phyloP scores from a whole-genome alignment of 129 eudicot genomes.

The Apium graveolens region DNA sequence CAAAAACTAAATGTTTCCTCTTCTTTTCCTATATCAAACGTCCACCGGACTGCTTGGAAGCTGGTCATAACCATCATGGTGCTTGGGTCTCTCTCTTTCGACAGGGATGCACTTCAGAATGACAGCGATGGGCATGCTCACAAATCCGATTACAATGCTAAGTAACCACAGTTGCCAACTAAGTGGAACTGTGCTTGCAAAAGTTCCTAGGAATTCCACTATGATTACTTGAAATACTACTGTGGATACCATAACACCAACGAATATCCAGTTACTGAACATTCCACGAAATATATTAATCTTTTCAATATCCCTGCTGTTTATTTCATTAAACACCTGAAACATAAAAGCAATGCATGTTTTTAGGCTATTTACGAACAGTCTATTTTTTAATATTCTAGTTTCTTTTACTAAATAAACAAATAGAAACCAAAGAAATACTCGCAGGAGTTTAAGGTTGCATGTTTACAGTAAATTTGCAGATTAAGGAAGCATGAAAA shows the following conservation, averaged over 20 bases:
- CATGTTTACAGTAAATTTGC: background rate
- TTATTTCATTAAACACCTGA: slow-evolving; percentile 90
- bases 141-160: slow-evolving; percentile 49
- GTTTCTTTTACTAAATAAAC: background rate
- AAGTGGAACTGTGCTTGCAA: slow-evolving; percentile 87
- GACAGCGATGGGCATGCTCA: slow-evolving; percentile 69
- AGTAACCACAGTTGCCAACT: slow-evolving; percentile 69
- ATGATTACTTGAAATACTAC: slow-evolving; percentile 70
- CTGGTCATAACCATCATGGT: slow-evolving; percentile 49
- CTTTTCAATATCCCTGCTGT: slow-evolving; percentile 84
- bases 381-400: background rate
- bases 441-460: no score
- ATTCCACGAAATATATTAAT: slow-evolving; percentile 64
- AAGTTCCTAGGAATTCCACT: slow-evolving; percentile 78
- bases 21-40: slow-evolving; percentile 17
- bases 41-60: slow-evolving; percentile 28
- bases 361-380: background rate
- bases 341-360: background rate
- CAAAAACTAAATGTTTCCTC: background rate
- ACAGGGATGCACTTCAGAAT: slow-evolving; percentile 83
- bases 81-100: slow-evolving; percentile 15
- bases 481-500: background rate
- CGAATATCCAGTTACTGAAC: slow-evolving; percentile 68
- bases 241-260: slow-evolving; percentile 50
- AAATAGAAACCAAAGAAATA: background rate